Percentiles rank a stretch among this genome's conserved stretches.
phyloP scores from a whole-genome alignment of 192 early-diverging fungal species.

The Coemansia sp. region DNA sequence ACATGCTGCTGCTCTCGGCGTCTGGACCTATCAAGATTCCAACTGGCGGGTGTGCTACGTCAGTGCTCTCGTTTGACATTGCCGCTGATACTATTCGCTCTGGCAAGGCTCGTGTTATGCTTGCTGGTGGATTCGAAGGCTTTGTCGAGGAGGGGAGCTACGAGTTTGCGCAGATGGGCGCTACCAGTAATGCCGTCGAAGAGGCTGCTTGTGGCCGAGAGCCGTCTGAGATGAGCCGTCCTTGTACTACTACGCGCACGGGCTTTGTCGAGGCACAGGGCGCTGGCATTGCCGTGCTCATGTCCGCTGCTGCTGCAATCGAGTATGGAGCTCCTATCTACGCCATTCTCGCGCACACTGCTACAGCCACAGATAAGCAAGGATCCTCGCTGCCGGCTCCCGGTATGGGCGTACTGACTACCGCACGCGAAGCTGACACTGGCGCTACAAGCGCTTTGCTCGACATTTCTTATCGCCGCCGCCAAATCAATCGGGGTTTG shows the following conservation, averaged over 20 bases:
- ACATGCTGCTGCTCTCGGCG: constrained; percentile 90
- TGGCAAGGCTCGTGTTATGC: constrained; percentile 90
- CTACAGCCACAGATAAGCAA: constrained; percentile 94
- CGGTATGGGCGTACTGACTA: constrained; percentile 90
- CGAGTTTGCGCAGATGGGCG: constrained; percentile 99
- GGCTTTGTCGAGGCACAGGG: constrained; percentile 98
- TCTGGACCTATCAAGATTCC: constrained; percentile 81
- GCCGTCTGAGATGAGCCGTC: constrained; percentile 89
- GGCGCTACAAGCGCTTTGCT: constrained; percentile 55
- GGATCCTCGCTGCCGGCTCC: constrained; percentile 92
- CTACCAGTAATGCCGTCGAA: constrained; percentile 79
- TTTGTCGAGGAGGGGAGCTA: constrained; percentile 91
- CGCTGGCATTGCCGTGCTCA: constrained; percentile 86
- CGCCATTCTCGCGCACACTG: constrained; percentile 82
- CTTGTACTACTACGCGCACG: constrained; percentile 77
- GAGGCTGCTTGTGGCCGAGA: constrained; percentile 82
- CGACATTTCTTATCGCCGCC: constrained; percentile 80
- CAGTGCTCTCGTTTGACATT: constrained; percentile 87
- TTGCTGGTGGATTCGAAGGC: constrained; percentile 93
- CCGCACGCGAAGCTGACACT: constrained; percentile 64
- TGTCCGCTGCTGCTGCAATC: constrained; percentile 83
- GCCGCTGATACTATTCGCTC: constrained; percentile 84
- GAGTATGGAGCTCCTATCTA: constrained; percentile 92
- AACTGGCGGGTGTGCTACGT: constrained; percentile 91
- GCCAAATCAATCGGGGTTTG: constrained; percentile 59